A percentile compares a stretch with the other conserved stretches of the same genome.
Evolutionary conservation across 2,329 filamentous ascomycete species (phyloP).

Genomic region (Aspergillus novofumigatus): DNA sequence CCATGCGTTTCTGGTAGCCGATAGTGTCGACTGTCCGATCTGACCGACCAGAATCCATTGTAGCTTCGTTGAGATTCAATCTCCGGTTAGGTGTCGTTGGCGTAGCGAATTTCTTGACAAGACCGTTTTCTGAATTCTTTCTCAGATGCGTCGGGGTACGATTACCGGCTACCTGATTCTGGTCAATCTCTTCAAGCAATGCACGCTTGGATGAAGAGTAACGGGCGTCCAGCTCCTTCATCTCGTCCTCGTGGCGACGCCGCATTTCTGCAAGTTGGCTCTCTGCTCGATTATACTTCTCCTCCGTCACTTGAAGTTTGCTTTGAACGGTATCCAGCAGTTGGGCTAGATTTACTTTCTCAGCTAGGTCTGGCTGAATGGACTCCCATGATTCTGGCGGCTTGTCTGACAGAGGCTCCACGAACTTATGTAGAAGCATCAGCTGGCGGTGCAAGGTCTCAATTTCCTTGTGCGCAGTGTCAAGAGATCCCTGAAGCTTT

Average conservation of each 20-base stretch:
- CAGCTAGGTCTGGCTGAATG: conserved; percentile 63
- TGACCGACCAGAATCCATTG: conserved; percentile 72
- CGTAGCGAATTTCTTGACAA: conserved; percentile 63
- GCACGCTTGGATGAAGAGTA: conserved; percentile 65
- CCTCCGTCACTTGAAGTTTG: conserved; percentile 76
- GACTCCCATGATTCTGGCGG: conserved; percentile 65
- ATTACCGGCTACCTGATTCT: conserved; percentile 69
- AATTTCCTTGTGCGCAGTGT: conserved; percentile 75
- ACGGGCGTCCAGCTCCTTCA: conserved; percentile 60
- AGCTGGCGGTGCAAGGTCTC: conserved; percentile 75
- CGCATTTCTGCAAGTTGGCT: conserved; percentile 75
- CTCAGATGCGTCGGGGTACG: conserved; percentile 71
- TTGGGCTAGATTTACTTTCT: conserved; percentile 70
- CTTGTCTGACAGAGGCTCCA: conserved; percentile 69
- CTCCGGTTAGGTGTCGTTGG: conserved; percentile 73
- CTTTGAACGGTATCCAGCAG: conserved; percentile 87
- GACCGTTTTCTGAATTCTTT: conserved; percentile 52
- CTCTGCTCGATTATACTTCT: conserved; percentile 78
- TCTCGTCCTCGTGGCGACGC: conserved; percentile 66
- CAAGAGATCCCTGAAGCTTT: conserved; percentile 72
- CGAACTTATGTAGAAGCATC: conserved; percentile 76
- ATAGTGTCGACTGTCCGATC: conserved; percentile 81
- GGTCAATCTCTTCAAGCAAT: conserved; percentile 80
- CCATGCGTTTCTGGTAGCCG: conserved; percentile 82
- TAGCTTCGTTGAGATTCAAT: conserved; percentile 60